Evolutionary conservation across 768 basidiomycete genomes (phyloP), one percentile per base, ranked within the genome.

Genomic region (Mycena alexandri): DNA sequence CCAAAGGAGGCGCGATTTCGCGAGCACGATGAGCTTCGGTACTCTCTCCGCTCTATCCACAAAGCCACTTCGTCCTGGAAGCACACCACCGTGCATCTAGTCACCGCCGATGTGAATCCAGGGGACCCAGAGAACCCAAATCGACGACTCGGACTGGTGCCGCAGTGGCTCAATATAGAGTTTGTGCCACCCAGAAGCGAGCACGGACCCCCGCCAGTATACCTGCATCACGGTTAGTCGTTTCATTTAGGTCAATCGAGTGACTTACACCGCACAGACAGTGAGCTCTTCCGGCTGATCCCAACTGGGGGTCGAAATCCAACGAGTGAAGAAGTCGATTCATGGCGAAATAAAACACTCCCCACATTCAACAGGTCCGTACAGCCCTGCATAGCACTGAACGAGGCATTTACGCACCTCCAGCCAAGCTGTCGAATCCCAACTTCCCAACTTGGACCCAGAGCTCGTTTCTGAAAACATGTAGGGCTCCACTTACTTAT

Each of bases 21-120:
- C 16, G 78, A 81, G 51, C 78, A 80, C 64, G 79, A 79, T 63
- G 80, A 81, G 64, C n/a, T n/a, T n/a, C n/a, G n/a, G n/a, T n/a
- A n/a, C n/a, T n/a, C n/a, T n/a, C 74, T 81, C 50, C 76, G 80
- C 21, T 77, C 79, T 7, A 75, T 75, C 5, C 71, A 76, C 21
- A 70, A 70, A 24, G 74, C 77, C 59, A 79, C 75, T 58, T 58
- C 73, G 9, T 48, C 63, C 1, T 74, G 70, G 70, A 55, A 75
- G 58, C 63, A 76, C 14, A 64, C 62, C 19, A 69, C 67, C 44
- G 75, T 78, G 65, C 76, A 76, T 70, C 57, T 81, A 34, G 66
- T 81, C 46, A 76, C 79, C 22, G 74, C 78, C 48, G 79, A 79
- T 57, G 75, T 79, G 25, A 65, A 69, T n/a, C 59, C 75, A 24